Evolutionary conservation across 2,329 filamentous ascomycete genomes (phyloP), one percentile per base, ranked within the genome.

Genomic region (Cladosporium phlei): DNA sequence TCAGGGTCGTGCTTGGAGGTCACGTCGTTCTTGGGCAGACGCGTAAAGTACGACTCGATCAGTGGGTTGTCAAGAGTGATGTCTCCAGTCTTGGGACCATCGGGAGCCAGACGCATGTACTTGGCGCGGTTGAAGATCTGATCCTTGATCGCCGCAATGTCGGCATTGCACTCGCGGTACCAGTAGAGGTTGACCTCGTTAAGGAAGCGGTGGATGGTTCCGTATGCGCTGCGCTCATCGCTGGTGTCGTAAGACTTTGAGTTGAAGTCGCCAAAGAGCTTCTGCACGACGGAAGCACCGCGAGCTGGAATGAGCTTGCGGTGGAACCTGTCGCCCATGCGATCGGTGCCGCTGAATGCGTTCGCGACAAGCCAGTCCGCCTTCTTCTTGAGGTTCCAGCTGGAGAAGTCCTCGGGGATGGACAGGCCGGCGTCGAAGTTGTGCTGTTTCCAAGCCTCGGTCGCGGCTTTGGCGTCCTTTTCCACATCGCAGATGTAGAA

Each of bases 121-220:
- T 95, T 96, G 71, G 90, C 87, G 51, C 94, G 84, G 64, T 96
- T 95, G 73, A 85, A 95, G 20, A 97, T 72, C 67, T 98, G 91
- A 52, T 96, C 83, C 47, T 95, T 76, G 55, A 95, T 93, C 54
- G 86, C 86, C 20, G 79, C 79, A 9, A 86, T 75, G 63, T 98
- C 93, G 16, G 71, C 72, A 62, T 98, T 89, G 64, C 95, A 98
- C 66, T 98, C 93, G 53, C 84, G 79, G 71, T 98, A 98, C 60
- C 91, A 86, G 2, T 85, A 79, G 25, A 96, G 74, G 59, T 98
- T 98, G 57, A 93, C 72, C 39, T 88, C 85, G 56, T 97, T 85
- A 11, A 97, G 69, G 29, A 95, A 76, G 45, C 53, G 86, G 56
- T 57, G 67, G 56, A 60, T 70, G 66, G 62, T 81, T 76, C 52